A percentile compares a stretch with the other conserved stretches of the same genome.
These are phyloP conservation scores for Zasmidium citrigriseum DNA, from an alignment of 2,329 filamentous ascomycete species.

Conservation along the genomic window DNA sequence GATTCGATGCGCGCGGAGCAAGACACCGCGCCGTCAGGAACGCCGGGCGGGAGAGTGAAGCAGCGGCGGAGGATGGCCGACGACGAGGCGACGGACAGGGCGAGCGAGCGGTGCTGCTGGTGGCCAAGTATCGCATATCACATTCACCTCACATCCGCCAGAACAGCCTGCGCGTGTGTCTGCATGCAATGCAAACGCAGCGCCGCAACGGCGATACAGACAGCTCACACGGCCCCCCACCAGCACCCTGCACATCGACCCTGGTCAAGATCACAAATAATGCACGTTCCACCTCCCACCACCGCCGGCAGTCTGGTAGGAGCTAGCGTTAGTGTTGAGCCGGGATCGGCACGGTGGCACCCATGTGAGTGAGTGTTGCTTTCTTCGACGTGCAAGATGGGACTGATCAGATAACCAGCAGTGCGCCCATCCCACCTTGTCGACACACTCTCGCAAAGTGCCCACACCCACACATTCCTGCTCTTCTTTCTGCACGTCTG, in stretches of 20 bases:
- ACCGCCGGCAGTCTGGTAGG: constrained; percentile 4
- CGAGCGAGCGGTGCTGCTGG: no score
- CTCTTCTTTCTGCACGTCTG: neutral
- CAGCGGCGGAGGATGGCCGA: no score
- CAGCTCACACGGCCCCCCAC: neutral
- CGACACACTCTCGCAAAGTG: neutral
- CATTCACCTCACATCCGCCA: no score
- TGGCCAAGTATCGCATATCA: no score
- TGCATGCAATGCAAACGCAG: constrained; percentile 8
- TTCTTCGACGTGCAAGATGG: neutral
- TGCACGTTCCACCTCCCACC: neutral
- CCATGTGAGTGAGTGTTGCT: constrained; percentile 5
- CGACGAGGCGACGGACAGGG: no score
- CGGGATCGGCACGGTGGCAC: neutral
- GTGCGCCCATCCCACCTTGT: neutral
- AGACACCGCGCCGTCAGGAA: no score
- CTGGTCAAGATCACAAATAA: constrained; percentile 9
- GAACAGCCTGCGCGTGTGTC: neutral
- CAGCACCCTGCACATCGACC: neutral
- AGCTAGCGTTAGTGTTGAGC: neutral
- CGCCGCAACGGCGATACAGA: constrained; percentile 1
- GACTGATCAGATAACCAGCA: constrained; percentile 4
- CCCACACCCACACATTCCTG: neutral
- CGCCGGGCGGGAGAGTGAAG: no score
- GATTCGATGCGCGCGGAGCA: no score